phyloP scores from a whole-genome alignment of 1,284 basidiomycete species.

The Puccinia coronata region DNA sequence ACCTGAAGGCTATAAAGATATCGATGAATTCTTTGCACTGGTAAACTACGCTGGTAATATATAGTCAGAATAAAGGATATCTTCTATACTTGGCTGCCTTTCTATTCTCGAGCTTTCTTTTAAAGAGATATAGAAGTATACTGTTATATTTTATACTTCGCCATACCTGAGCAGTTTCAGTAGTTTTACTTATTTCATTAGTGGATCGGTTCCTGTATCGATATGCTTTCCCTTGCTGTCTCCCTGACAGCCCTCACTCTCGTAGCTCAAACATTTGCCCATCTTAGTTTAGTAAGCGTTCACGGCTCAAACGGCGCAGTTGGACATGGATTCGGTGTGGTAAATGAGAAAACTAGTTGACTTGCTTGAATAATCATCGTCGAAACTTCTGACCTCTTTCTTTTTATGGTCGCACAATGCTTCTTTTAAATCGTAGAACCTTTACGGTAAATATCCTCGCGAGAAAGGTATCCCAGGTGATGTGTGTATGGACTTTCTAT shows the following conservation, averaged over 20 bases:
- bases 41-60: no score
- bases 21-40: no score
- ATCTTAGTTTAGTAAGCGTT: slow-evolving; percentile 10
- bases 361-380: neutral
- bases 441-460: slow-evolving; percentile 44
- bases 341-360: neutral
- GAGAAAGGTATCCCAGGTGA: slow-evolving; percentile 5
- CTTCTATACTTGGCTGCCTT: no score
- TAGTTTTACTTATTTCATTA: no score
- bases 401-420: no score
- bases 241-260: neutral
- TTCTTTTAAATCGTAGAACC: neutral
- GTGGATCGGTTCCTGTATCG: no score
- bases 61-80: no score
- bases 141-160: no score
- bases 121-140: no score
- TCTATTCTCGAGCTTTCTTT: no score
- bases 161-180: no score
- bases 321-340: slow-evolving; percentile 43
- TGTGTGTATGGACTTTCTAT: neutral
- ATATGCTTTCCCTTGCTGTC: neutral
- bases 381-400: neutral
- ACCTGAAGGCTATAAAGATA: no score
- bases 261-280: slow-evolving; percentile 7
- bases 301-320: slow-evolving; percentile 31